Evolutionary conservation across 208 protist species (phyloP).

Genomic region (Herpetomonas samuelpessoai): DNA sequence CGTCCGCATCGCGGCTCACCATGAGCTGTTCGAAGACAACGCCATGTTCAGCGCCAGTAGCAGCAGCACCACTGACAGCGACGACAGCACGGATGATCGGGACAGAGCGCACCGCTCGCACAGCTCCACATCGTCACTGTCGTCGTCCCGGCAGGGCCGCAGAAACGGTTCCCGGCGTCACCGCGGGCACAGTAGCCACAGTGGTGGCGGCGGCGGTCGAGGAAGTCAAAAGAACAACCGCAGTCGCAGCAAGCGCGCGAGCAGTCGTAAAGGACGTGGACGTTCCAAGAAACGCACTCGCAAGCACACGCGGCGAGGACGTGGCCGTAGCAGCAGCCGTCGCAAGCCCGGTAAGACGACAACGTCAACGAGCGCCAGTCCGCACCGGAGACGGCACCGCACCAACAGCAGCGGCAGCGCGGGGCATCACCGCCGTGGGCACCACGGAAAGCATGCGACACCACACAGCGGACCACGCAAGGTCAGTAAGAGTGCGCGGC

Average conservation of each 20-base stretch:
- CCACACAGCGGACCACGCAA: slow-evolving; percentile 15
- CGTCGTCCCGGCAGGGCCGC: too few species aligned
- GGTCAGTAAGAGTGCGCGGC: slow-evolving; percentile 36
- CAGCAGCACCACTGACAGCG: slow-evolving; percentile 7
- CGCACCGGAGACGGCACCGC: background rate
- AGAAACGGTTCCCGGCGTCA: too few species aligned
- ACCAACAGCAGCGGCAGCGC: slow-evolving; percentile 1
- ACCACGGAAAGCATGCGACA: slow-evolving; percentile 7
- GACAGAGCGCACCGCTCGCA: background rate
- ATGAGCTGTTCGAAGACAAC: background rate
- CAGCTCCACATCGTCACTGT: too few species aligned
- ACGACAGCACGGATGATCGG: background rate
- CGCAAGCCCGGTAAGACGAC: background rate
- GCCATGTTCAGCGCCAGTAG: slow-evolving; percentile 6
- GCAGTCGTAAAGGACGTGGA: slow-evolving; percentile 6
- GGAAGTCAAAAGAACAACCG: slow-evolving; percentile 24
- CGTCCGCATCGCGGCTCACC: background rate
- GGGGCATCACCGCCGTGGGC: slow-evolving; percentile 16
- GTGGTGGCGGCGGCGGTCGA: slow-evolving; percentile 7
- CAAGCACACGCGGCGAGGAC: slow-evolving; percentile 2
- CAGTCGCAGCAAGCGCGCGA: slow-evolving; percentile 15
- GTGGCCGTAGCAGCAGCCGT: background rate
- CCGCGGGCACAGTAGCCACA: slow-evolving; percentile 2
- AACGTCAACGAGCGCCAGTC: background rate
- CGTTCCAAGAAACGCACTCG: slow-evolving; percentile 9